Evolutionary conservation across 768 basidiomycete genomes (phyloP), one percentile per base, ranked within the genome.

Genomic region (Mycena venus): DNA sequence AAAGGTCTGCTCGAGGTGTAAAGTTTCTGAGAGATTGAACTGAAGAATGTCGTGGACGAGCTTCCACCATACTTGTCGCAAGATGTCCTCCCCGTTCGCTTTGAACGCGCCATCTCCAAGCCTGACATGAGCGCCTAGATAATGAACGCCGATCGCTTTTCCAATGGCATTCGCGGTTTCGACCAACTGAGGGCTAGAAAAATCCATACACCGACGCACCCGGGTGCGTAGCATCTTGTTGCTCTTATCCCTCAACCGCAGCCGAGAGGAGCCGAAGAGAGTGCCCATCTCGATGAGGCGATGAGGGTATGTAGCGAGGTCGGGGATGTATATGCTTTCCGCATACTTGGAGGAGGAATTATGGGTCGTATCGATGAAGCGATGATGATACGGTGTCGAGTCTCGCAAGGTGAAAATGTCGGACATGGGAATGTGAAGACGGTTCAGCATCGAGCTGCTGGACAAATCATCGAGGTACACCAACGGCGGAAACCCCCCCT

Each of bases 211-310:
- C 68, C 83, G 82, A 19, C 94, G 89, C 61, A 93, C 84, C 21
- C 82, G 76, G 8, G 83, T 79, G 2, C 91, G 90, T 31, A 90
- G 77, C 17, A 78, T 80, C 60, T 84, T 78, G 75, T 90, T 88
- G 17, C 78, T 77, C 11, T 78, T 75, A 32, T 84, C 77, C 25
- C 83, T 85, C 0, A 95, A 85, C 27, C 88, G 86, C 2, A 96
- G 83, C 11, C 95, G 89, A 2, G 91, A 91, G 1, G 94, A 92
- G 6, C 94, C 94, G 82, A 96, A 96, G 2, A 96, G 87, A 0
- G 92, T 91, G 11, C 95, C 95, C 17, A 96, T 78, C 68, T 93
- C 90, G 19, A 96, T 78, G 31, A 96, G 87, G 11, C 87, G 89
- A 70, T 90, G 84, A 5, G 78, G 77, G 25, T 83, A 80, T 32